Evolutionary conservation across 225 moss, liverwort and hornwort genomes (phyloP).

Genomic region (Takakia lepidozioides): DNA sequence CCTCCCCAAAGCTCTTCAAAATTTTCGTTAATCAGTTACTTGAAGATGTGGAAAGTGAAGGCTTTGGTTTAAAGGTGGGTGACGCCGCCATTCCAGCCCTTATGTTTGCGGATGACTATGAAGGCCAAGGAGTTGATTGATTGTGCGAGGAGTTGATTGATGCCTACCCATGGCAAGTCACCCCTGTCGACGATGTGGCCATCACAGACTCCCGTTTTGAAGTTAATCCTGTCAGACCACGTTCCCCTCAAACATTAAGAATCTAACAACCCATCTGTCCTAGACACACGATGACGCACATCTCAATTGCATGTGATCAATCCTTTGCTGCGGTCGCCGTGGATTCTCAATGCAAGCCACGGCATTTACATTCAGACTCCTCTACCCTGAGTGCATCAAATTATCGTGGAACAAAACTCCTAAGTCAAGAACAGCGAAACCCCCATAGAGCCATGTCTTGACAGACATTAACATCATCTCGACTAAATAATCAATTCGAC

Average conservation of each 20-base stretch:
- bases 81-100: too few species aligned
- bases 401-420: neutral
- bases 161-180: constrained; percentile 59
- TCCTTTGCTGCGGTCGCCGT: neutral
- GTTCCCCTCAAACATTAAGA: neutral
- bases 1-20: too few species aligned
- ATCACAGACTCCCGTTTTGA: constrained; percentile 29
- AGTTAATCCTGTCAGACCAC: constrained; percentile 41
- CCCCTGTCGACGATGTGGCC: constrained; percentile 41
- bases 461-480: neutral
- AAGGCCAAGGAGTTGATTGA: too few species aligned
- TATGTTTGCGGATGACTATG: too few species aligned
- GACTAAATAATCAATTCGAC: too few species aligned
- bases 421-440: neutral
- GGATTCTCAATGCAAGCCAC: neutral
- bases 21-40: too few species aligned
- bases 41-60: too few species aligned
- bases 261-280: neutral
- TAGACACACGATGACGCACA: neutral
- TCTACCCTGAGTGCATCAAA: neutral
- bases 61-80: neutral
- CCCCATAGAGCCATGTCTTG: neutral
- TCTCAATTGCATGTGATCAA: neutral
- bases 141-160: too few species aligned
- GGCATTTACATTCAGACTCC: neutral